A percentile compares a stretch with the other conserved stretches of the same genome.
Conservation (phyloP, 2,329 filamentous ascomycete species). For the Tolypocladium ovalisporum region DNA sequence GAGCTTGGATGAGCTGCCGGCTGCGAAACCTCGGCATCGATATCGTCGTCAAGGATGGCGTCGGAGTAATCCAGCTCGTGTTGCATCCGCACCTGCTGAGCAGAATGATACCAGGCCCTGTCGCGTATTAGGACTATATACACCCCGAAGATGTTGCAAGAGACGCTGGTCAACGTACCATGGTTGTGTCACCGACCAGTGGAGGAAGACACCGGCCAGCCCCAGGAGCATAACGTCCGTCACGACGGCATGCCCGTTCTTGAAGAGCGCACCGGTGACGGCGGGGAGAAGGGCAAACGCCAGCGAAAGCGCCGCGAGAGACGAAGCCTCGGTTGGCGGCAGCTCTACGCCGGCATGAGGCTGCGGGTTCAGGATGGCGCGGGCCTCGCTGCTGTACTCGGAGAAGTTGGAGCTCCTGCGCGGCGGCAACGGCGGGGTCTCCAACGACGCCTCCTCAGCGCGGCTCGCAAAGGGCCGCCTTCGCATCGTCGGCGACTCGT, state of each 20-base stretch:
- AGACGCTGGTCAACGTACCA: slow-evolving; percentile 44
- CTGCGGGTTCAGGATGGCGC: slow-evolving; percentile 50
- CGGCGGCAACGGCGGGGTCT: slow-evolving; percentile 31
- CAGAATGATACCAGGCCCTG: slow-evolving; percentile 65
- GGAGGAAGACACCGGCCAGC: slow-evolving; percentile 74
- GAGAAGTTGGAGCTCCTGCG: slow-evolving; percentile 71
- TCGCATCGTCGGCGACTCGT: slow-evolving; percentile 17
- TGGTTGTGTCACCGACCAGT: slow-evolving; percentile 84
- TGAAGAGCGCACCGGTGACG: slow-evolving; percentile 72
- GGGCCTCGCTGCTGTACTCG: slow-evolving; percentile 61
- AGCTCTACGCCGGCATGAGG: slow-evolving; percentile 27
- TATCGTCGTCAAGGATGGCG: slow-evolving; percentile 33
- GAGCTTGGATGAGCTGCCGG: slow-evolving; percentile 8
- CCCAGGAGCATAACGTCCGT: slow-evolving; percentile 77
- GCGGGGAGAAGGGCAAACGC: slow-evolving; percentile 78
- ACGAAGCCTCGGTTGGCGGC: slow-evolving; percentile 42
- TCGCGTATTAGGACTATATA: slow-evolving; percentile 1
- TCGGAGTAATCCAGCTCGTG: slow-evolving; percentile 32
- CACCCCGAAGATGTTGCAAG: no score
- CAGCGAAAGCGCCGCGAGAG: slow-evolving; percentile 72
- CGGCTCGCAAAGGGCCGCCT: slow-evolving; percentile 7
- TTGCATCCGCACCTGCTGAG: slow-evolving; percentile 48
- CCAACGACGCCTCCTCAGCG: slow-evolving; percentile 17
- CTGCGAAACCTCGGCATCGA: slow-evolving; percentile 23
- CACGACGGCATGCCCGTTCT: slow-evolving; percentile 71